These are phyloP conservation scores for Colletotrichum phormii DNA, from an alignment of 2,329 filamentous ascomycete genomes.

Conservation along the genomic window DNA sequence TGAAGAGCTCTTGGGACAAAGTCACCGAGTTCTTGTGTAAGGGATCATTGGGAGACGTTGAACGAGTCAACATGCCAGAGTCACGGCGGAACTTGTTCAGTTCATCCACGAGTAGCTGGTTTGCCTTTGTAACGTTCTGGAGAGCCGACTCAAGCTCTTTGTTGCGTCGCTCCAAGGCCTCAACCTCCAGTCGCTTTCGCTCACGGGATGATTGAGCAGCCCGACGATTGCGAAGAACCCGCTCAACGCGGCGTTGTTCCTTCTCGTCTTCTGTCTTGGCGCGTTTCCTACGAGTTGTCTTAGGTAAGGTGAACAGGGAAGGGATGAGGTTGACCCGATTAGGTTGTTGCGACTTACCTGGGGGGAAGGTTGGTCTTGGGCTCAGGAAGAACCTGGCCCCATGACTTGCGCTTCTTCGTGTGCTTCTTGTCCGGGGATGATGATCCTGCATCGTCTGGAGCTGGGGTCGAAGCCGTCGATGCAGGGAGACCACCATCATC, in stretches of 20 bases:
- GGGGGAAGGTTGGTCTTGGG: constrained; percentile 97
- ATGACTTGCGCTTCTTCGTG: constrained; percentile 96
- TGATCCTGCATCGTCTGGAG: not conserved
- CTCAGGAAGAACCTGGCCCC: constrained; percentile 96
- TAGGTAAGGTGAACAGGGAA: not conserved
- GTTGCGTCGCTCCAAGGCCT: constrained; percentile 83
- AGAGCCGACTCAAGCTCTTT: constrained; percentile 75
- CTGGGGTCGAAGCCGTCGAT: constrained; percentile 29
- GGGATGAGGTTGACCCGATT: constrained; percentile 11
- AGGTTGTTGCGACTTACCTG: constrained; percentile 65
- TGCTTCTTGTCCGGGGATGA: constrained; percentile 72
- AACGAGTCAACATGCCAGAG: constrained; percentile 54
- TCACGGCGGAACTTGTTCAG: constrained; percentile 60
- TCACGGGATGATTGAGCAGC: constrained; percentile 97
- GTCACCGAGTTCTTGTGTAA: constrained; percentile 63
- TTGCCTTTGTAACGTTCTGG: constrained; percentile 67
- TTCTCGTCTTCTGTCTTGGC: constrained; percentile 99
- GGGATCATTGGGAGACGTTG: constrained; percentile 55
- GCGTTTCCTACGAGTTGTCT: constrained; percentile 75
- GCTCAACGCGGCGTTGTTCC: constrained; percentile 96
- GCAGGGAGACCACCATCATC: constrained; percentile 43
- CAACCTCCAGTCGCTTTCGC: constrained; percentile 88
- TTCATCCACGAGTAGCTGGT: constrained; percentile 61
- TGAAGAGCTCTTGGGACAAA: constrained; percentile 69
- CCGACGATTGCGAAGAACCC: constrained; percentile 94